Percentiles rank a stretch among this genome's conserved stretches.
phyloP scores from a whole-genome alignment of 768 basidiomycete species.

The Daedaleopsis nitida region DNA sequence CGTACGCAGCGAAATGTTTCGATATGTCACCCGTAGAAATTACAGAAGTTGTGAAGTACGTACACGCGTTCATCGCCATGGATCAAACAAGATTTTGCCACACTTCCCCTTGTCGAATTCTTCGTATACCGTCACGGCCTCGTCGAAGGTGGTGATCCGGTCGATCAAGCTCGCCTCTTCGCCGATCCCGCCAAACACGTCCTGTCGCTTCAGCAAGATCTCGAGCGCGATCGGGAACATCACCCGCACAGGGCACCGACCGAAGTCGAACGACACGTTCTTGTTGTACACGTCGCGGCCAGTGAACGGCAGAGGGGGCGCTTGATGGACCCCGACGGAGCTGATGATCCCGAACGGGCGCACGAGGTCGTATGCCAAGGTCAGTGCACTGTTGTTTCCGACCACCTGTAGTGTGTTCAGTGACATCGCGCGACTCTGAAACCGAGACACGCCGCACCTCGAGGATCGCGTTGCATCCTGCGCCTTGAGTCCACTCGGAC shows the following conservation, averaged over 20 bases:
- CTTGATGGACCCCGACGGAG: conserved; percentile 75
- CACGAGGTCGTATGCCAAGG: conserved; percentile 69
- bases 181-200: conserved; percentile 75
- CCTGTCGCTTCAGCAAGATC: conserved; percentile 67
- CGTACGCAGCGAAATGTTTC: too few relatives aligned
- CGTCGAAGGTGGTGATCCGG: conserved; percentile 57
- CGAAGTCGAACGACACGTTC: conserved; percentile 80
- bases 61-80: conserved; percentile 44
- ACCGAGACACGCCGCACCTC: conserved; percentile 48
- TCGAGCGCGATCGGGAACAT: conserved; percentile 75
- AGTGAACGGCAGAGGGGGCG: conserved; percentile 54
- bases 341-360: conserved; percentile 74
- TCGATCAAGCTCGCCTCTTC: conserved; percentile 65
- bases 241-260: conserved; percentile 77
- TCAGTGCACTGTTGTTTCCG: conserved; percentile 64
- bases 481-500: conserved; percentile 51
- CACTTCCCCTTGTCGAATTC: conserved; percentile 72
- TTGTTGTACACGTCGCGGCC: conserved; percentile 66
- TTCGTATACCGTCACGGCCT: conserved; percentile 60
- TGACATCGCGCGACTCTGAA: not conserved
- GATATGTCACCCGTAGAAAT: too few relatives aligned
- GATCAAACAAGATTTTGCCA: conserved; percentile 79
- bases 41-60: not conserved
- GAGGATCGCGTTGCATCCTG: conserved; percentile 66
- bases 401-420: conserved; percentile 52